Base-by-base conservation (phyloP, 371 early-diverging fungal genomes). In the Apophysomyces elegans region DNA sequence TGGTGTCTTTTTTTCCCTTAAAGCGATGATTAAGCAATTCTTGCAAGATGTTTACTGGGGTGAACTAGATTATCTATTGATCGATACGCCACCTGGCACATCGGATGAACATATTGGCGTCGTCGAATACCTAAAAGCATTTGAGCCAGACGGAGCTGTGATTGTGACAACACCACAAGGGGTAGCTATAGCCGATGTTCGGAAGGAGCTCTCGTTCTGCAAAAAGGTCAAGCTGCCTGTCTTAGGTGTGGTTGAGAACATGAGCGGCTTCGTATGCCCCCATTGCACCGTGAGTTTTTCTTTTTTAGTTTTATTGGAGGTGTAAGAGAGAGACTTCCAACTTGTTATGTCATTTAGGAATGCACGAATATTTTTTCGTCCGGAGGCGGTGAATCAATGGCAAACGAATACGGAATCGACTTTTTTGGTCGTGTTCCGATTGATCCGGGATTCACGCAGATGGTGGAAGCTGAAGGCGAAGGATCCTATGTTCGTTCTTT, bases 41-140 rank as follows among this genome's bases (percentile, higher is more conserved):
- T 77, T 95, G 41, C 88, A 91, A 44, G 96, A 96, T 70, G 94
- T 94, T 0, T 90, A 88, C 72, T 93, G 94, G 93, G 91, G 93
- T 13, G 85, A 87, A 21, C 85, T 95, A 67, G 96, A 97, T 60
- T 95, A 92, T 75, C 80, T 99, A 32, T 76, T 99, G 36, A 84
- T 95, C 65, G 99, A 99, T 79, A 97, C 96, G 37, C 99, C 99
- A 38, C 99, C 99, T 32, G 99, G 97, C 16, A 94, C 97, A 0
- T 93, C 95, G 9, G 97, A 96, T 74, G 97, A 97, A 72, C 98
- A 97, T 75, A 87, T 96, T 45, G 90, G 88, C n/a, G 83, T 90
- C 39, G 90, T 88, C 32, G 90, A 91, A 65, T 90, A 87, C 61
- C 73, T 93, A 9, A 91, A 91, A 66, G 89, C 88, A n/a, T 78